Evolutionary conservation across 2,329 filamentous ascomycete species (phyloP).

Genomic region (Aspergillus felis): DNA sequence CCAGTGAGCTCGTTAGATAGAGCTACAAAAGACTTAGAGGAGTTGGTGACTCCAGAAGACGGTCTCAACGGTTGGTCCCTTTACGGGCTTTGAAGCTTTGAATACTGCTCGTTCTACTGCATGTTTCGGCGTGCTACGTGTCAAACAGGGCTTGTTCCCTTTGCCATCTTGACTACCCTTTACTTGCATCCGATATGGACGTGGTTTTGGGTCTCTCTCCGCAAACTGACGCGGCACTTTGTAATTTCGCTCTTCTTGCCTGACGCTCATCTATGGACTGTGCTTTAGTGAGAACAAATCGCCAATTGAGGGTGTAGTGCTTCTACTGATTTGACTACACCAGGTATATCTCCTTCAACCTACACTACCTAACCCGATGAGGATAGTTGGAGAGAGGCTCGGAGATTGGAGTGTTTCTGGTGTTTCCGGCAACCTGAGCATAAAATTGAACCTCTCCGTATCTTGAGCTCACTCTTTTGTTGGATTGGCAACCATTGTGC

Average conservation of each 20-base stretch:
- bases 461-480: background rate
- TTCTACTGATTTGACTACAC: background rate
- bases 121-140: background rate
- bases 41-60: conserved; percentile 24
- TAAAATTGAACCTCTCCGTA: background rate
- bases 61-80: conserved; percentile 62
- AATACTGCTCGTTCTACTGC: background rate
- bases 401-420: background rate
- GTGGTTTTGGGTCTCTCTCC: background rate
- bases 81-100: conserved; percentile 52
- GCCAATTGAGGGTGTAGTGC: background rate
- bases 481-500: background rate
- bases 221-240: background rate
- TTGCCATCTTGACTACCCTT: background rate
- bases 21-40: conserved; percentile 16
- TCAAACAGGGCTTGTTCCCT: conserved; percentile 6
- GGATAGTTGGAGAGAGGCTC: background rate
- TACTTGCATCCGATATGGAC: background rate
- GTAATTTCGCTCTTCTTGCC: background rate
- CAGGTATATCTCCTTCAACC: background rate
- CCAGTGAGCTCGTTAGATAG: conserved; percentile 39
- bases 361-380: background rate
- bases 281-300: background rate
- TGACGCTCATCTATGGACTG: background rate
- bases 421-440: background rate